Conservation (phyloP, 2,329 filamentous ascomycete species). For the Ophiostoma tasmaniense region DNA sequence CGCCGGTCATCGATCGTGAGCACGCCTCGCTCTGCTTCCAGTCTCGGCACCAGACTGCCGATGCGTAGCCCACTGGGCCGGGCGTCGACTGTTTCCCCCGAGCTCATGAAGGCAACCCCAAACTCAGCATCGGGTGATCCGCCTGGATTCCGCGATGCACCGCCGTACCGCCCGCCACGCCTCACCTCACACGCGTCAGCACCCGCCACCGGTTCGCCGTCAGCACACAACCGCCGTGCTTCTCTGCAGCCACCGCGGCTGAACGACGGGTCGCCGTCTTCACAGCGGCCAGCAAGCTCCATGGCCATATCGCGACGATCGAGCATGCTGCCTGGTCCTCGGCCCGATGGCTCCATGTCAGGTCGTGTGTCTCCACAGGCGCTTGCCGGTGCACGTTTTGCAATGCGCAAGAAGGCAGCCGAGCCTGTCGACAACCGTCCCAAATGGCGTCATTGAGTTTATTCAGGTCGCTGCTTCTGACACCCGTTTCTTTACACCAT, state of each 20-base stretch:
- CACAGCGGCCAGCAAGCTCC: slow-evolving; percentile 47
- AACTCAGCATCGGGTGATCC: slow-evolving; percentile 38
- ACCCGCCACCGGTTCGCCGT: slow-evolving; percentile 23
- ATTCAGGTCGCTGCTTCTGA: not conserved
- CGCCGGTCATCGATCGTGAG: slow-evolving; percentile 36
- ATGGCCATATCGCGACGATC: slow-evolving; percentile 43
- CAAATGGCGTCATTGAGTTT: slow-evolving; percentile 37
- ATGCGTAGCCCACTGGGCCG: slow-evolving; percentile 42
- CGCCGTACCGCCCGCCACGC: slow-evolving; percentile 39
- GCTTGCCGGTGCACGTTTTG: slow-evolving; percentile 36
- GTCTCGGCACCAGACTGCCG: slow-evolving; percentile 38
- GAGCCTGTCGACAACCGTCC: slow-evolving; percentile 37
- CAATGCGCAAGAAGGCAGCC: slow-evolving; percentile 33
- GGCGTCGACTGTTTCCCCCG: slow-evolving; percentile 40
- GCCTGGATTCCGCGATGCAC: slow-evolving; percentile 42
- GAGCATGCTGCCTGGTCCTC: slow-evolving; percentile 44
- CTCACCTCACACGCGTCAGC: slow-evolving; percentile 37
- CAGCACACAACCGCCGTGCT: slow-evolving; percentile 38
- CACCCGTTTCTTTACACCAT: not conserved
- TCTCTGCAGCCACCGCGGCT: slow-evolving; percentile 44
- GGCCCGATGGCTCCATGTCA: slow-evolving; percentile 26
- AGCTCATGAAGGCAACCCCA: slow-evolving; percentile 26
- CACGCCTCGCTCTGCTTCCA: slow-evolving; percentile 26
- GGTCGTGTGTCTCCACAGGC: slow-evolving; percentile 44
- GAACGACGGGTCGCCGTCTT: slow-evolving; percentile 21